Percentiles rank a stretch among this genome's conserved stretches.
Evolutionary conservation across 2,329 filamentous ascomycete species (phyloP).

Genomic region (Fusarium oligoseptatum): DNA sequence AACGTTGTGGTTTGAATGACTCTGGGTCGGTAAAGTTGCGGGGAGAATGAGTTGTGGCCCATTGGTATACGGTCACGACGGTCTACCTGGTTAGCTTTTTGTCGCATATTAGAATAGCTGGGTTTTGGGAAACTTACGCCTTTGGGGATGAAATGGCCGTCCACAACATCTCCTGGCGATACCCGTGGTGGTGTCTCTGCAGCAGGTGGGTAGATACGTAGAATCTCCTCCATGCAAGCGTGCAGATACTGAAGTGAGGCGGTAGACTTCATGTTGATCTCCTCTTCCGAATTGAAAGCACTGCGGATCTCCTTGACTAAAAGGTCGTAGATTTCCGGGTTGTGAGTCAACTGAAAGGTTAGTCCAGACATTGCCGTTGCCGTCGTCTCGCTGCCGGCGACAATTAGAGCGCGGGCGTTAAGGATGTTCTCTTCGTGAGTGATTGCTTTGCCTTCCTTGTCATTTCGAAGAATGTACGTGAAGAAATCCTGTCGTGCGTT

Average conservation of each 20-base stretch:
- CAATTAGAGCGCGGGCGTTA: not conserved
- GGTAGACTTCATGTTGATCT: constrained; percentile 11
- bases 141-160: constrained; percentile 13
- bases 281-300: not conserved
- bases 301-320: constrained; percentile 3
- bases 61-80: constrained; percentile 9
- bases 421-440: not conserved
- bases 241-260: not conserved
- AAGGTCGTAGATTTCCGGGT: not conserved
- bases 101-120: not conserved
- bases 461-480: not conserved
- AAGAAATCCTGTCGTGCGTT: not conserved
- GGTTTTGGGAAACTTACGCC: not conserved
- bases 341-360: constrained; percentile 1
- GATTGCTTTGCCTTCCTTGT: not conserved
- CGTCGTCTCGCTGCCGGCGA: constrained; percentile 10
- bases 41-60: not conserved
- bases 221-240: constrained; percentile 5
- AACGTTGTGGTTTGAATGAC: constrained; percentile 9
- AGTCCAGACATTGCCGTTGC: constrained; percentile 4
- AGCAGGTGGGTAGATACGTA: constrained; percentile 8
- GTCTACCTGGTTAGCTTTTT: not conserved
- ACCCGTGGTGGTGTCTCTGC: not conserved
- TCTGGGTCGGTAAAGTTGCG: constrained; percentile 13
- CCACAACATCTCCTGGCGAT: constrained; percentile 2